Evolutionary conservation across 345 rosid genomes (phyloP), one percentile per base, ranked within the genome.

Genomic region (Eucalyptus shirleyi): DNA sequence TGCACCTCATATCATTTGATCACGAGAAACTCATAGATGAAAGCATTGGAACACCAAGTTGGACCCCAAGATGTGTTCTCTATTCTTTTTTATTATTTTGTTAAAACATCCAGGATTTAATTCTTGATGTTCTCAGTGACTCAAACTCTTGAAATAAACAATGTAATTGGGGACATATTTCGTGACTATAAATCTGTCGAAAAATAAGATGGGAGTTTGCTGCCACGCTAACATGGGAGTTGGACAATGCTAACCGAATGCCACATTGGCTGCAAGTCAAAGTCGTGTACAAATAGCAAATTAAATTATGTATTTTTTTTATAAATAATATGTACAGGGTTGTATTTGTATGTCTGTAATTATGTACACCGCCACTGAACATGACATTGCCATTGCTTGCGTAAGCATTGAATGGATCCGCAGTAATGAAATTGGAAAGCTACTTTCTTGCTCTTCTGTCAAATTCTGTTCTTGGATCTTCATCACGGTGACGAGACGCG

Each of bases 111-210:
- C 7, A 59, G 4, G 7, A 10, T 59, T 24, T 59, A 24, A 59
- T 59, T 59, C n/a, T 26, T 0, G 14, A 59, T 59, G 30, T 59
- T 24, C 13, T 24, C 0, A 59, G 30, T 24, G n/a, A 45, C n/a
- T 59, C n/a, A 26, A 59, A 26, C n/a, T 56, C 6, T 9, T 4
- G 3, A 0, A 56, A 9, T 0, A 26, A 0, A 59, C 15, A 24
- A 59, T 59, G n/a, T 23, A 59, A 59, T 59, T 26, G 3, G 30
- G n/a, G n/a, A 3, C 65, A 26, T 24, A 59, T 10, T 0, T 11
- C 14, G 7, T 26, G 30, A 24, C 2, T 59, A 1, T 10, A 59
- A 59, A 59, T 59, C 7, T 26, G 10, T 59, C 0, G 0, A 26
- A 59, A 53, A 59, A 59, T 53, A 32, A 1, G 40, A 32, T 0